Evolutionary conservation across 441 rosid species (phyloP), one percentile per base, ranked within the genome.

Genomic region (Adansonia madagascariensis): DNA sequence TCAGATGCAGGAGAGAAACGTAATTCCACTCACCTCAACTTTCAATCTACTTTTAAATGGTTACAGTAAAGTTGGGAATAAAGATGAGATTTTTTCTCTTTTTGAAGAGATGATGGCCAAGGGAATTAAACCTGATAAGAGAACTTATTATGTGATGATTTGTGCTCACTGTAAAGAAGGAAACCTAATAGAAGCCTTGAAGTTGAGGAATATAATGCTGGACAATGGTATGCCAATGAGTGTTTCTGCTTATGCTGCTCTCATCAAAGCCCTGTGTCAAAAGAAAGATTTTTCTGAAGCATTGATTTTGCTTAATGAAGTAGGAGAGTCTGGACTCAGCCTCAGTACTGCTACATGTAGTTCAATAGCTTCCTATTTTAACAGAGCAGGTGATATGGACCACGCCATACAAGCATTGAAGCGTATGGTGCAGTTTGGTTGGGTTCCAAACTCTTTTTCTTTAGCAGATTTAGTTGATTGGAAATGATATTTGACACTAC

Each of bases 131-230:
- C 41, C 15, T 61, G 65, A 27, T 12, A 27, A 61, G 65, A 12
- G 20, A 61, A 61, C 41, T 61, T 27, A 12, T 27, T 12, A 27
- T 24, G 65, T 61, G 11, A 61, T 61, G 43, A 61, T 61, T 61
- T 0, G 15, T 61, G 8, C 65, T 24, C 10, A 22, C 63, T 18
- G 39, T 10, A 61, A 24, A 61, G 65, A 61, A 24, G 65, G 65
- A 15, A 61, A 61, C 65, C 17, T 61, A 61, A 61, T 24, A 24
- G 65, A 61, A 27, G 65, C 65, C 39, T 61, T 61, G 65, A 12
- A 61, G 39, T 4, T 24, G 17, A 61, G 43, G 43, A 61, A 61
- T 27, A 27, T 61, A 12, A 61, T 61, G 27, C n/a, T 61, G 39
- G 43, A 61, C 17, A 27, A 27, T 11, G 43, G 43, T 27, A 61